Base-by-base conservation (phyloP, 495 filamentous ascomycete genomes). In the Neurospora discreta region DNA sequence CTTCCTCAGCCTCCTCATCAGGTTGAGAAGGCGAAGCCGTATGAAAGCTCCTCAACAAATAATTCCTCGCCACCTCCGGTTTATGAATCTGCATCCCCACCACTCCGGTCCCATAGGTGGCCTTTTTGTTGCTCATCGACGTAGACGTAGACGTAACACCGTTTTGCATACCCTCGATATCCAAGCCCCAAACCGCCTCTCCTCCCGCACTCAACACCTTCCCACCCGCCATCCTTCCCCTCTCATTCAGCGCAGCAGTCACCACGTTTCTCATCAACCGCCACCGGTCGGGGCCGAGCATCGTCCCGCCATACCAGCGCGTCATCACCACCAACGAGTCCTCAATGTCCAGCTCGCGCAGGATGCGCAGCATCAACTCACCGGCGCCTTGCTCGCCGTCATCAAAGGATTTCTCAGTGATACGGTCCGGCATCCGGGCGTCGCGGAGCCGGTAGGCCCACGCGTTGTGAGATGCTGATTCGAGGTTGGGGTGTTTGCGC, bases 321-420 rank as follows among this genome's bases (percentile, higher is more conserved):
- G 90, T 92, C 67, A 99, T 91, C 23, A 99, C 93, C 7, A 99
- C 92, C 18, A 97, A 84, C 2, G 92, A 90, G 81, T 93, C 87
- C 82, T 90, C 90, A 3, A 93, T 89, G 79, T 91, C 87, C 85
- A 92, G 90, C 73, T 93, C 81, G 79, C 93, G 90, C 86, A 99
- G 85, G 65, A 97, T 80, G 80, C 91, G 88, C 30, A 97, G 84
- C 75, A 98, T 79, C 36, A 95, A 86, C 0, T 89, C 88, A 7
- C 95, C 95, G 36, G 92, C 93, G 36, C 93, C 94, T 11, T 88
- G 90, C 83, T 99, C 95, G 9, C 95, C 95, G 78, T 99, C 95
- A 77, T 98, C 95, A 73, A 97, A 93, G 72, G 88, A 92, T 76
- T 96, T 93, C 77, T 98, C 93, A 36, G 87, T 88, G 18, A 87